phyloP scores from a whole-genome alignment of 208 protist species.

The Phytomonas sp. region DNA sequence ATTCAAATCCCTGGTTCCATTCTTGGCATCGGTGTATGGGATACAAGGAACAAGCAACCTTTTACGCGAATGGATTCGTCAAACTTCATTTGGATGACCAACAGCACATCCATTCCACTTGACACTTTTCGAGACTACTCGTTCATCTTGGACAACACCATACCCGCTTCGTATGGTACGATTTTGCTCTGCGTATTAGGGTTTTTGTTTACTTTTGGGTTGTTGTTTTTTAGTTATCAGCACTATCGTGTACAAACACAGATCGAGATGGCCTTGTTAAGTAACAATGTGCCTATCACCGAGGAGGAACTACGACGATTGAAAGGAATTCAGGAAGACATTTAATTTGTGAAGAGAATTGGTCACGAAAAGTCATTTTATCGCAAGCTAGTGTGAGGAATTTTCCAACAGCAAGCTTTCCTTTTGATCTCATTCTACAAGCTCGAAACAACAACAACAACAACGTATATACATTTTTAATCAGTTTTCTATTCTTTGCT shows the following conservation, averaged over 20 bases:
- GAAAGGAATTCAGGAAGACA: slow-evolving; percentile 22
- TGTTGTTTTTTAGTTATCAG: slow-evolving; percentile 81
- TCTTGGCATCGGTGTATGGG: slow-evolving; percentile 63
- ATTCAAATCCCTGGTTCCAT: slow-evolving; percentile 41
- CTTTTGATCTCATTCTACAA: not conserved
- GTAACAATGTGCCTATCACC: slow-evolving; percentile 62
- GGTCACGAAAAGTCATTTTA: not conserved
- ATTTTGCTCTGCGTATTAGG: slow-evolving; percentile 78
- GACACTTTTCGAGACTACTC: slow-evolving; percentile 80
- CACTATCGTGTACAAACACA: slow-evolving; percentile 79
- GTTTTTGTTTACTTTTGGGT: slow-evolving; percentile 64
- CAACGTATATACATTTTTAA: not conserved
- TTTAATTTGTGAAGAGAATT: not conserved
- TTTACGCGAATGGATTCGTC: slow-evolving; percentile 22
- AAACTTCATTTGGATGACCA: slow-evolving; percentile 61
- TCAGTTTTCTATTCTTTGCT: not conserved
- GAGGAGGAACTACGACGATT: slow-evolving; percentile 70
- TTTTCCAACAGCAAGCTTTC: not conserved
- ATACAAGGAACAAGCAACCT: slow-evolving; percentile 21
- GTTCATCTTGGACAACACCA: slow-evolving; percentile 61
- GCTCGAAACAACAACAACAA: not conserved
- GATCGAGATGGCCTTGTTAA: slow-evolving; percentile 63
- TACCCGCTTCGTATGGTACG: slow-evolving; percentile 59
- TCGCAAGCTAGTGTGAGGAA: not conserved
- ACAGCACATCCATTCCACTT: slow-evolving; percentile 34